Percentiles rank a stretch among this genome's conserved stretches.
Evolutionary conservation across 192 early-diverging fungal species (phyloP).

Genomic region (Mortierella alpina): DNA sequence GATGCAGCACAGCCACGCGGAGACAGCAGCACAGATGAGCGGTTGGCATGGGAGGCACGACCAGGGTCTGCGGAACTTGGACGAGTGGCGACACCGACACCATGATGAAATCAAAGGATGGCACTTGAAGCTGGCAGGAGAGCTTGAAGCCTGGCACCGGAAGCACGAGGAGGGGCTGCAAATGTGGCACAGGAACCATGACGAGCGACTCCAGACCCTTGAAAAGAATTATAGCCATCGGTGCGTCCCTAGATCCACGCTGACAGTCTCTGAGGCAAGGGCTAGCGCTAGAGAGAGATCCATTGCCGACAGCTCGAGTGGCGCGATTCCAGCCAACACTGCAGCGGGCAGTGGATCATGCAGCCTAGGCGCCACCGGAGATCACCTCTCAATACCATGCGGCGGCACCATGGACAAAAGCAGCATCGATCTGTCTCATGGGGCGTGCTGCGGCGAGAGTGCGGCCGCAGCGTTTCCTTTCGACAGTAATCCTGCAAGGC

Average conservation of each 20-base stretch:
- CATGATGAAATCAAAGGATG: conserved; percentile 3
- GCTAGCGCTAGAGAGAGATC: no score
- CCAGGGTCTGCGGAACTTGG: background rate
- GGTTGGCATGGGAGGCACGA: background rate
- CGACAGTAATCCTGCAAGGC: background rate
- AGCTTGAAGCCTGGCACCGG: background rate
- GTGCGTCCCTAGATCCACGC: background rate
- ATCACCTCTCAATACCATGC: no score
- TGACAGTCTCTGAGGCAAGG: no score
- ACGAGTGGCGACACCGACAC: background rate
- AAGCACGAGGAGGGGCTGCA: background rate
- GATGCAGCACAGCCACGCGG: no score
- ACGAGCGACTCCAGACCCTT: background rate
- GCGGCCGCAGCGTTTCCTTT: background rate
- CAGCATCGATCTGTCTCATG: no score
- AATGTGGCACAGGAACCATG: conserved; percentile 16
- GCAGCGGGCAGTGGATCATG: no score
- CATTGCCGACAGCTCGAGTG: no score
- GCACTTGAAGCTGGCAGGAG: no score
- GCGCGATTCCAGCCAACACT: no score
- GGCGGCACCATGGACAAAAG: no score
- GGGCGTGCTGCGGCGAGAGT: no score
- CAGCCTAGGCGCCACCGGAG: no score
- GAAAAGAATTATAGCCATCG: background rate
- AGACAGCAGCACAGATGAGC: background rate